Evolutionary conservation across 2,329 filamentous ascomycete species (phyloP), one percentile per base, ranked within the genome.

Genomic region (Aspergillus tubingensis): DNA sequence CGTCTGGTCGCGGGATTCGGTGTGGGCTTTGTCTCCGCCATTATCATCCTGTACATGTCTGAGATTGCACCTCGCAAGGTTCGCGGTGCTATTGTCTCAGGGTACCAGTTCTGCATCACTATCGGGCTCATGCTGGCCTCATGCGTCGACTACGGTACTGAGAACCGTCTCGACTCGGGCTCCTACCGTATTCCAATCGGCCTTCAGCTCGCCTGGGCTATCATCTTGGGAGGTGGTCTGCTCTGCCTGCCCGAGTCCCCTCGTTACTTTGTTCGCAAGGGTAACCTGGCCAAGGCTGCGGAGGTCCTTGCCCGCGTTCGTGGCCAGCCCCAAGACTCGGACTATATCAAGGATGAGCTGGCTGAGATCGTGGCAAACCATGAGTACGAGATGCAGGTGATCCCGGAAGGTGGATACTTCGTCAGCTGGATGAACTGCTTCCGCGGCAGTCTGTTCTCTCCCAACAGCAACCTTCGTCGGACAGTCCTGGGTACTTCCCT

Each of bases 331-430:
- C 71, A 78, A 56, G 86, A 90, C 57, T 93, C 90, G 21, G 85
- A 89, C 64, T 92, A 86, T 76, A 88, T 96, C 77, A 86, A 89
- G 79, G 80, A 86, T 63, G 92, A 96, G 79, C 83, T 96, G 49
- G 85, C 89, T 47, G 92, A 96, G 80, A 91, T 96, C 66, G 84
- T 95, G 61, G 92, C 91, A 81, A 96, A 96, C 83, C 86, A 94
- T 78, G 90, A 91, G 79, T 92, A 94, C 74, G 92, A 96, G 82
- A 82, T 88, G 68, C 70, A 85, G 53, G 79, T 89, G 61, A 88
- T 90, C 61, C 89, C 89, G 64, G 77, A 83, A 66, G 81, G 81
- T 67, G 84, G 85, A 69, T 91, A 88, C 83, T 81, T 88, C 74
- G 80, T 80, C 68, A 85, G 83, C 72, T 96, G 92, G 92, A 72